Conservation (phyloP, 306 rosid genomes). For the Quercus mongolica region DNA sequence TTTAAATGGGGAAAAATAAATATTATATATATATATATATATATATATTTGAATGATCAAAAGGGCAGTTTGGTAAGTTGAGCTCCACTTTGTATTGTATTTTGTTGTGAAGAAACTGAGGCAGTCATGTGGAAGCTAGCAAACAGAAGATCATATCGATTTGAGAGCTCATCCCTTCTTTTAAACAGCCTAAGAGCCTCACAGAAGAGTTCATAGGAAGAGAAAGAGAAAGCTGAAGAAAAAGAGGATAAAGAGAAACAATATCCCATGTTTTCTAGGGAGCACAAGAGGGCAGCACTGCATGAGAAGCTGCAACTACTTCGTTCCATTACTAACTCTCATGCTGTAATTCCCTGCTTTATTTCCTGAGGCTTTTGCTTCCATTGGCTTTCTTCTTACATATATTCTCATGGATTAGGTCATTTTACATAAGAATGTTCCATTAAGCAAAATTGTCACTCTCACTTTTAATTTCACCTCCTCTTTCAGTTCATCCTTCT, state of each 20-base stretch:
- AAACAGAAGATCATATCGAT: slow-evolving; percentile 68
- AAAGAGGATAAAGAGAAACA: slow-evolving; percentile 2
- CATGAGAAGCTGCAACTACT: slow-evolving; percentile 95
- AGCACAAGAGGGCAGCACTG: slow-evolving; percentile 79
- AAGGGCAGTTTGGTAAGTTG: slow-evolving; percentile 61
- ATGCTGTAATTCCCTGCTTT: slow-evolving; percentile 72
- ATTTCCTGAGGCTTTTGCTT: slow-evolving; percentile 25
- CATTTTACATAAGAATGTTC: background rate
- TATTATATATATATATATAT: no score
- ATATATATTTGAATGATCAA: background rate
- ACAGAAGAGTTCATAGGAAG: slow-evolving; percentile 30
- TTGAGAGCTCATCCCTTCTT: slow-evolving; percentile 63
- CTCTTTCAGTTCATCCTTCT: background rate
- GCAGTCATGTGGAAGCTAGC: slow-evolving; percentile 58
- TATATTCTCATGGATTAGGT: background rate
- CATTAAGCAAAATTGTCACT: background rate
- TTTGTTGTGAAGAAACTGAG: slow-evolving; percentile 39
- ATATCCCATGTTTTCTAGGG: slow-evolving; percentile 69
- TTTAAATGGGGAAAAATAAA: no score
- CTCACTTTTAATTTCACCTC: background rate
- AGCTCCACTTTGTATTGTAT: slow-evolving; percentile 6
- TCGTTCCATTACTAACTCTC: slow-evolving; percentile 95
- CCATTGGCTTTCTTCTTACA: slow-evolving; percentile 37
- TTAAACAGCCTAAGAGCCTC: slow-evolving; percentile 45
- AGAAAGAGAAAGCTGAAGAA: slow-evolving; percentile 9